Base-by-base conservation (phyloP, 257 asterid genomes). In the Solanum sejunctum region DNA sequence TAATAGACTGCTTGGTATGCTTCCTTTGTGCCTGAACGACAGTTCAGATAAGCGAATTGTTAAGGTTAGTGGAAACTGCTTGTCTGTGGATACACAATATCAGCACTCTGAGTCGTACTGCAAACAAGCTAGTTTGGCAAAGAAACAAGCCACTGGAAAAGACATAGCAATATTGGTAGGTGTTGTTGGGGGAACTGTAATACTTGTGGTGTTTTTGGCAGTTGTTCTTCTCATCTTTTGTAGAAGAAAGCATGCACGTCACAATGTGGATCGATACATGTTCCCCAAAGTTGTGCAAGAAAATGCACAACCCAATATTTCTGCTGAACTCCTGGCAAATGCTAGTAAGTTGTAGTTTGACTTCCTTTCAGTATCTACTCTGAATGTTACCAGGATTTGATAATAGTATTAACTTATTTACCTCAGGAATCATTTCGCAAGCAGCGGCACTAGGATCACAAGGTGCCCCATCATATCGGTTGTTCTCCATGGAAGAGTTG, bases 11-110 rank as follows among this genome's bases (percentile, higher is more conserved):
- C 89, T 61, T 10, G 97, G 97, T 10, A 16, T 18, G 1, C 47
- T 93, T 89, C 96, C 97, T 1, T 54, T 92, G 6, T 93, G 97
- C 85, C 89, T 93, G 89, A 92, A 91, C 43, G 67, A 87, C 36
- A 81, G 49, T 11, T 82, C 61, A 77, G 89, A 81, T 58, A 85
- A 54, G 6, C 88, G 81, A 81, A 86, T 85, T 10, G 86, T 92
- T 51, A 86, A 57, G 77, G 87, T 84, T 58, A 87, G 89, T 12
- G 96, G 96, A 82, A 93, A 93, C 81, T 93, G 97, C 88, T 84
- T 93, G 73, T 80, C 23, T 71, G 83, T 64, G n/a, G 91, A 87
- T 88, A 41, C 17, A n/a, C 52, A 73, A 17, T 71, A 90, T 54
- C 96, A 93, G 91, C 91, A 90, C 83, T 89, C 91, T 0, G 90